Evolutionary conservation across 352 stramenopile genomes (phyloP).

Genomic region (Pythium monospermum): DNA sequence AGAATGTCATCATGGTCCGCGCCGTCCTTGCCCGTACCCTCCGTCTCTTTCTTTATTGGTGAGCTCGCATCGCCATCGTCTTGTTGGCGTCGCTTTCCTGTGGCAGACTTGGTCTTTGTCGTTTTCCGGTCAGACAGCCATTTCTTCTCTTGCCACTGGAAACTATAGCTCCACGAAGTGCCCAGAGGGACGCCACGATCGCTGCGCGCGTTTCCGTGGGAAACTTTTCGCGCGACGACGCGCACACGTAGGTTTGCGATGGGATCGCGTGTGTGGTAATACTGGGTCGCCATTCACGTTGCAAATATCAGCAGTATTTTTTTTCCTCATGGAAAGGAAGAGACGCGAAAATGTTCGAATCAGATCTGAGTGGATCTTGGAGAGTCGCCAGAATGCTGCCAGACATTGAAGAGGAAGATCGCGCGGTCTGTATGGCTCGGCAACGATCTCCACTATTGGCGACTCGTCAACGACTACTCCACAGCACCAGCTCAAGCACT

Average conservation of each 20-base stretch:
- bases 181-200: conserved; percentile 12
- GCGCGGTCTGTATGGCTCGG: too few relatives aligned
- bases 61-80: not conserved
- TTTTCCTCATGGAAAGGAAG: not conserved
- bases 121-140: not conserved
- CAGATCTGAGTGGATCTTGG: conserved; percentile 11
- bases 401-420: too few relatives aligned
- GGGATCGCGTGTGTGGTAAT: conserved; percentile 70
- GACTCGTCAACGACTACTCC: too few relatives aligned
- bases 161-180: conserved; percentile 38
- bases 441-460: too few relatives aligned
- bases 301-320: not conserved
- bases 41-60: not conserved
- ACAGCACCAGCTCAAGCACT: too few relatives aligned
- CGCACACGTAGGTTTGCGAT: conserved; percentile 62
- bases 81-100: too few relatives aligned
- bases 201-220: conserved; percentile 2
- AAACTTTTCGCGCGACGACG: conserved; percentile 60
- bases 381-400: conserved; percentile 10
- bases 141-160: conserved; percentile 47
- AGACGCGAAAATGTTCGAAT: conserved; percentile 1
- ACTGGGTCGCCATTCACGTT: conserved; percentile 25
- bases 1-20: conserved; percentile 6
- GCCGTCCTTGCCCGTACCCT: not conserved
- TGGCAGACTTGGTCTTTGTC: not conserved